These are phyloP conservation scores for Ormosia emarginata DNA, from an alignment of 306 rosid genomes.

Conservation along the genomic window DNA sequence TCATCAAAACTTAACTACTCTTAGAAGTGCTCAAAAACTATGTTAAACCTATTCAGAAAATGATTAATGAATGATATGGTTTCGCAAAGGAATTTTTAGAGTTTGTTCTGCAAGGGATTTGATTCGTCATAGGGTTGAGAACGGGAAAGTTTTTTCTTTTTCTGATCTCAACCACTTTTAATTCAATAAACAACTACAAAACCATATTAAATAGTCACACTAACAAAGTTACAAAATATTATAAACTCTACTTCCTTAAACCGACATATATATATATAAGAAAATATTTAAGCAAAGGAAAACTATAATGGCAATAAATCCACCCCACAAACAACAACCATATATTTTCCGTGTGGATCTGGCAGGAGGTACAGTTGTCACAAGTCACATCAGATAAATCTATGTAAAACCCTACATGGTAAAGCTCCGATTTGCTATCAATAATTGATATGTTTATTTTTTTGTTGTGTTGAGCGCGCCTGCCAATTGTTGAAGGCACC, in stretches of 20 bases:
- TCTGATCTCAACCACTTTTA: constrained; percentile 17
- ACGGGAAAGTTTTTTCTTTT: background rate
- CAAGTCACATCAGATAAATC: constrained; percentile 31
- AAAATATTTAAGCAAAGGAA: background rate
- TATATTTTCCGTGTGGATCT: constrained; percentile 37
- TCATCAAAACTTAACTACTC: constrained; percentile 38
- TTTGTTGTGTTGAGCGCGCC: background rate
- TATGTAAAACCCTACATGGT: constrained; percentile 15
- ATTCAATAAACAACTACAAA: background rate
- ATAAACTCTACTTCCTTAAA: constrained; percentile 7
- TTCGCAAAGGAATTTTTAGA: background rate
- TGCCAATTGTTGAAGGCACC: background rate
- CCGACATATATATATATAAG: constrained; percentile 4
- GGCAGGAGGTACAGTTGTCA: constrained; percentile 60
- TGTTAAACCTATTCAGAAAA: background rate
- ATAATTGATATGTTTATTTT: constrained; percentile 25
- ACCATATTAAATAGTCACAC: background rate
- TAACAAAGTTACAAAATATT: background rate
- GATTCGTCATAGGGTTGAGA: constrained; percentile 45
- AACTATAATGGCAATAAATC: constrained; percentile 2
- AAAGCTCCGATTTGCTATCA: constrained; percentile 23
- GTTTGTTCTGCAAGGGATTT: constrained; percentile 6
- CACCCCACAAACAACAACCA: constrained; percentile 34
- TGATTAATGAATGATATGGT: constrained; percentile 19
- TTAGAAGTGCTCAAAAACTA: background rate